phyloP scores from a whole-genome alignment of 768 basidiomycete species.

The Leccinum variicolor region DNA sequence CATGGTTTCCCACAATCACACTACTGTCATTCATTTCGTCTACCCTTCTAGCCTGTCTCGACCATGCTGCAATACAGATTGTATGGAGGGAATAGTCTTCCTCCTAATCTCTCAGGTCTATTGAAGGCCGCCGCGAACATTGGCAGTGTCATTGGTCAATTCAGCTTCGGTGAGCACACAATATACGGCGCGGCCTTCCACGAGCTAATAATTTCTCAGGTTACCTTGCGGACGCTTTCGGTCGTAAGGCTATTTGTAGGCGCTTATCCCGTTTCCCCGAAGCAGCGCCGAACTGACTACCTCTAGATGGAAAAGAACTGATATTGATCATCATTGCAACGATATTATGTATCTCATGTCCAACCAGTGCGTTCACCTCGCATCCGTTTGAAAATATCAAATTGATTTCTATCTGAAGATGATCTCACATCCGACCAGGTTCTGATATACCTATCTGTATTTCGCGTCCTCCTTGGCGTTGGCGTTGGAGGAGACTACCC shows the following conservation, averaged over 20 bases:
- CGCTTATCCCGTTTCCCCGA: not conserved
- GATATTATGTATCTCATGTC: slow-evolving; percentile 62
- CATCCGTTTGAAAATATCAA: not conserved
- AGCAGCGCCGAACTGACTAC: not conserved
- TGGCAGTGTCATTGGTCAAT: slow-evolving; percentile 69
- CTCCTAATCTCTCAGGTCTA: slow-evolving; percentile 54
- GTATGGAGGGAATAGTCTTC: slow-evolving; percentile 50
- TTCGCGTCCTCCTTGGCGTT: slow-evolving; percentile 70
- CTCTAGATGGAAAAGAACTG: slow-evolving; percentile 68
- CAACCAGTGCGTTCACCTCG: slow-evolving; percentile 42
- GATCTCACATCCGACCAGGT: slow-evolving; percentile 46
- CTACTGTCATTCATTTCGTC: not conserved
- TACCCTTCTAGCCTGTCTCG: slow-evolving; percentile 48
- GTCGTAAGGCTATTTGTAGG: slow-evolving; percentile 66
- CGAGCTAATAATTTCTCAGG: slow-evolving; percentile 32
- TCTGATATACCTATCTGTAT: slow-evolving; percentile 63
- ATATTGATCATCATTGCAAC: slow-evolving; percentile 80
- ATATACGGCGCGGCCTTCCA: not conserved
- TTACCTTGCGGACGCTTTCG: slow-evolving; percentile 62
- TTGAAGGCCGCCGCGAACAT: slow-evolving; percentile 70
- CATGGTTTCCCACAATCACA: not conserved
- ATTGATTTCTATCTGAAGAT: slow-evolving; percentile 28
- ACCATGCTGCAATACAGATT: slow-evolving; percentile 67
- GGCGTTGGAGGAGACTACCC: slow-evolving; percentile 83
- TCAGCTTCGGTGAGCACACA: slow-evolving; percentile 46